Percentiles rank a stretch among this genome's conserved stretches.
phyloP scores from a whole-genome alignment of 2,329 filamentous ascomycete species.

The Diaporthe sp. region DNA sequence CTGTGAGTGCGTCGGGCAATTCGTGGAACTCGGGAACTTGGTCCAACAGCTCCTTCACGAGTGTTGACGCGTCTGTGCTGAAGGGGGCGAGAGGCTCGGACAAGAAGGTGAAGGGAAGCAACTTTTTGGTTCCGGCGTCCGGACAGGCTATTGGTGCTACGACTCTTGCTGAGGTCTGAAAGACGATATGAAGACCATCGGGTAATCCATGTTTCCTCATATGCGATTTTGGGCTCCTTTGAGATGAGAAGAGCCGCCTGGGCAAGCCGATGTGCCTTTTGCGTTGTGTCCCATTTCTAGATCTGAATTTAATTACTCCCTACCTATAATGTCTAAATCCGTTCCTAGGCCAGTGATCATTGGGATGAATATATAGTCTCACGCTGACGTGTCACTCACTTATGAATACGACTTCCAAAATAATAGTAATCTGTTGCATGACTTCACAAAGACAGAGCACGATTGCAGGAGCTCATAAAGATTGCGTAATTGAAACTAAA shows the following conservation, averaged over 20 bases:
- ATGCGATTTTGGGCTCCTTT: neutral
- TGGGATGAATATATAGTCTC: no score
- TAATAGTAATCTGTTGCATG: no score
- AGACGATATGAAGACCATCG: neutral
- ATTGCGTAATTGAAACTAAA: no score
- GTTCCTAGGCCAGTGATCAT: no score
- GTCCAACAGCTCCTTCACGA: constrained; percentile 10
- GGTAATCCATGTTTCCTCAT: neutral
- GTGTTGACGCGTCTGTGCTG: neutral
- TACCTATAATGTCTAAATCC: no score
- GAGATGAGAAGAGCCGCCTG: neutral
- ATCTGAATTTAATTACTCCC: neutral
- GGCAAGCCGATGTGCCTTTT: neutral
- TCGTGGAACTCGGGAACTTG: constrained; percentile 11
- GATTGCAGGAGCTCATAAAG: no score
- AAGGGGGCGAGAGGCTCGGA: constrained; percentile 13
- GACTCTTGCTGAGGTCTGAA: constrained; percentile 2
- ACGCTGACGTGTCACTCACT: no score
- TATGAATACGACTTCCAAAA: no score
- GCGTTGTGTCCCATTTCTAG: neutral
- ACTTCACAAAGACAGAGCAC: no score
- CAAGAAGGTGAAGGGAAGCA: constrained; percentile 11
- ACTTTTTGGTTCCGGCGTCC: neutral
- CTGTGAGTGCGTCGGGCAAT: constrained; percentile 2
- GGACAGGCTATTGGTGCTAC: constrained; percentile 16